phyloP scores from a whole-genome alignment of 2,329 filamentous ascomycete genomes.

The Huntiella omanensis region DNA sequence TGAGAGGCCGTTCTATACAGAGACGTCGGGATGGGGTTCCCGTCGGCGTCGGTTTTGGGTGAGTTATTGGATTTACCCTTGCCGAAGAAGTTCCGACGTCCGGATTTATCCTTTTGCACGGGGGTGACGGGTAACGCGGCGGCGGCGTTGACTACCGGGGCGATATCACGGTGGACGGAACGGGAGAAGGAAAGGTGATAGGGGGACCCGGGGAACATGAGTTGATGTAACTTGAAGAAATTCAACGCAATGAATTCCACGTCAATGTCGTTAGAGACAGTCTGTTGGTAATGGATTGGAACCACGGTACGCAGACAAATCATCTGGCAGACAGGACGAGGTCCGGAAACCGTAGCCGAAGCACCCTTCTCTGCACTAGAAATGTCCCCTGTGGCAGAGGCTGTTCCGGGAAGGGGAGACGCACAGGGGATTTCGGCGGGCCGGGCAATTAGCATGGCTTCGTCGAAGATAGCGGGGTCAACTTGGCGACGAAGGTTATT shows the following conservation, averaged over 20 bases:
- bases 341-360: neutral
- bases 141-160: slow-evolving; percentile 23
- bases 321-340: slow-evolving; percentile 16
- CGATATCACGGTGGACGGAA: slow-evolving; percentile 41
- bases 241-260: slow-evolving; percentile 41
- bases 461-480: slow-evolving; percentile 26
- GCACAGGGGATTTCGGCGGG: slow-evolving; percentile 25
- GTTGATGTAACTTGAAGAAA: slow-evolving; percentile 49
- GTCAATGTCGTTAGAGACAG: slow-evolving; percentile 24
- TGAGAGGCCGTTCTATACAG: slow-evolving; percentile 12
- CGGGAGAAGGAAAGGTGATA: slow-evolving; percentile 41
- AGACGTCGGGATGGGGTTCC: slow-evolving; percentile 16
- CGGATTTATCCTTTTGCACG: neutral
- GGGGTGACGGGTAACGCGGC: slow-evolving; percentile 6
- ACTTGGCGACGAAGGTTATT: slow-evolving; percentile 23
- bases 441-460: slow-evolving; percentile 25
- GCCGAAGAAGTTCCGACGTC: neutral
- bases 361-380: neutral
- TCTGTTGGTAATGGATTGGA: slow-evolving; percentile 33
- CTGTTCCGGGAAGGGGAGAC: neutral
- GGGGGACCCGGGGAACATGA: slow-evolving; percentile 33
- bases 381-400: neutral
- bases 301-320: slow-evolving; percentile 42
- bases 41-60: slow-evolving; percentile 11
- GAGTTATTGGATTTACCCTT: neutral